Conservation (phyloP, 2,329 filamentous ascomycete species). For the Phyllosticta citriasiana region DNA sequence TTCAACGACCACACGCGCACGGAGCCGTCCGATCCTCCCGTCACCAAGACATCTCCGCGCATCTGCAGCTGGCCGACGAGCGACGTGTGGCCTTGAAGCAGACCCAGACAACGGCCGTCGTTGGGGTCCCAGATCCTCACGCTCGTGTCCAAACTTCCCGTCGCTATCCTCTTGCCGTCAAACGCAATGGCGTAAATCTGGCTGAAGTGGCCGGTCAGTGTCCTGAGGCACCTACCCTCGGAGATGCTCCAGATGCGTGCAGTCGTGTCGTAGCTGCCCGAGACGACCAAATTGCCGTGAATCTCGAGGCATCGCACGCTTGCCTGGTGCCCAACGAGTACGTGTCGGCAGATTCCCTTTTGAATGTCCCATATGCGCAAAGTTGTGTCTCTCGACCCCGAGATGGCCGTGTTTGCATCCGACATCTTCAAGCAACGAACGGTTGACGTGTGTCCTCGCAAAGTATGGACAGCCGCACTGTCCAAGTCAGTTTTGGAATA, state of each 20-base stretch:
- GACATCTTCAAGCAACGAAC: conserved; percentile 98
- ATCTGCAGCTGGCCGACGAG: conserved; percentile 95
- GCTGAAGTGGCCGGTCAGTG: conserved; percentile 88
- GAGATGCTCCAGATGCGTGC: conserved; percentile 97
- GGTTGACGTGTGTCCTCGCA: conserved; percentile 92
- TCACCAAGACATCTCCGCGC: conserved; percentile 88
- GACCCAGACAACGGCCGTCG: conserved; percentile 70
- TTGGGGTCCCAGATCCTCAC: conserved; percentile 93
- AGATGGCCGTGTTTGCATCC: conserved; percentile 86
- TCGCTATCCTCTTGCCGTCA: conserved; percentile 86
- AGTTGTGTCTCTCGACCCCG: conserved; percentile 89
- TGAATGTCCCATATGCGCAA: conserved; percentile 90
- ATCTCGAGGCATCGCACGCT: conserved; percentile 94
- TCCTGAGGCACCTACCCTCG: conserved; percentile 83
- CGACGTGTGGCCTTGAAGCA: conserved; percentile 93
- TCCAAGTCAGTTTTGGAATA: neutral
- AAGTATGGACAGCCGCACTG: conserved; percentile 66
- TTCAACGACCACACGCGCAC: conserved; percentile 93
- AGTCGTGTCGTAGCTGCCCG: conserved; percentile 94
- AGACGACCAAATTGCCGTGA: conserved; percentile 94
- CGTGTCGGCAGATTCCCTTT: conserved; percentile 79
- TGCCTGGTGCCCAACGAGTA: conserved; percentile 88
- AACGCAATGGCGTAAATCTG: conserved; percentile 99
- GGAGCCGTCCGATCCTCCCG: conserved; percentile 89
- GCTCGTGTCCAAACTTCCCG: conserved; percentile 91